Evolutionary conservation across 345 rosid species (phyloP).

Genomic region (Citrus cavaleriei): DNA sequence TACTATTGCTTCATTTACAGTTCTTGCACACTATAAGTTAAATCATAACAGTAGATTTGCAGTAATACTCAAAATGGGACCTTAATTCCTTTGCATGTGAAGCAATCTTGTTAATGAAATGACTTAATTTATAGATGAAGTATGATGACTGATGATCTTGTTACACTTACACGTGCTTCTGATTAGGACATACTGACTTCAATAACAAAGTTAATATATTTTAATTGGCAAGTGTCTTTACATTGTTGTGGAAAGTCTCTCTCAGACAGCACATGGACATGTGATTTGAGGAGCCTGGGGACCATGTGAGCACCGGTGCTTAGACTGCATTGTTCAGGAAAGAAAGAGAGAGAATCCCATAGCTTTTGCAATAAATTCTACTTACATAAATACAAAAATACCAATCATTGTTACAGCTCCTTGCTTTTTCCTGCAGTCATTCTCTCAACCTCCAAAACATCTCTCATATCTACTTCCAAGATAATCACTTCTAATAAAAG

Average conservation of each 20-base stretch:
- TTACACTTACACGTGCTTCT: conserved; percentile 23
- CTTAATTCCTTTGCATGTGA: conserved; percentile 14
- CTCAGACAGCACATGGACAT: conserved; percentile 66
- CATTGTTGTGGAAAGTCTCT: conserved; percentile 55
- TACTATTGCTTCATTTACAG: background rate
- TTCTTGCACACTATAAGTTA: conserved; percentile 3
- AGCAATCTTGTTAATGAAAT: background rate
- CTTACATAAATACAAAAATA: conserved; percentile 19
- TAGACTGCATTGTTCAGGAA: conserved; percentile 6
- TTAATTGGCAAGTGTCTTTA: background rate
- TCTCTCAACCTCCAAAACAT: conserved; percentile 12
- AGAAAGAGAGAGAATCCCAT: conserved; percentile 32
- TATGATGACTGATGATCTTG: conserved; percentile 19
- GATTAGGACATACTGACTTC: conserved; percentile 26
- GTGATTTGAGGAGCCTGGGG: conserved; percentile 56
- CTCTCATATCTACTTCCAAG: conserved; percentile 15
- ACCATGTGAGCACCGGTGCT: conserved; percentile 53
- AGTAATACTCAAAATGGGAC: conserved; percentile 11
- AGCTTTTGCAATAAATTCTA: conserved; percentile 27
- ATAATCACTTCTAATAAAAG: conserved; percentile 1
- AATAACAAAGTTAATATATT: conserved; percentile 17
- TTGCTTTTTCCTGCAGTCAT: conserved; percentile 16
- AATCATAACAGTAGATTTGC: background rate
- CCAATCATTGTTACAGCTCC: conserved; percentile 37
- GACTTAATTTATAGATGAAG: conserved; percentile 7